phyloP scores from a whole-genome alignment of 768 basidiomycete species.

The Russula abietina region DNA sequence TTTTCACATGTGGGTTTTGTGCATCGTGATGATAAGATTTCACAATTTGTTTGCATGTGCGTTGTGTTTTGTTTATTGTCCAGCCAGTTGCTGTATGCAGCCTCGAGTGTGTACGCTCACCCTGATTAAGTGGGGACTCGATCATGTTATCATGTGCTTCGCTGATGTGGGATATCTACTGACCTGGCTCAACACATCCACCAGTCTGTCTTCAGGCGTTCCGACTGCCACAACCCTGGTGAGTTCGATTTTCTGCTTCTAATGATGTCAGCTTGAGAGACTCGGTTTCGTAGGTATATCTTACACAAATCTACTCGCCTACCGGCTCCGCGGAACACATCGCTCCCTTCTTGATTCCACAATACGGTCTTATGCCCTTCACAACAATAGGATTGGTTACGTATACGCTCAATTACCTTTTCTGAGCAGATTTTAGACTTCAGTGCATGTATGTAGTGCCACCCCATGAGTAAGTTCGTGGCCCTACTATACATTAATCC shows the following conservation, averaged over 20 bases:
- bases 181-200: constrained; percentile 42
- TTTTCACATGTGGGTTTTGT: constrained; percentile 45
- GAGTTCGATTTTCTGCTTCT: not conserved
- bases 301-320: constrained; percentile 62
- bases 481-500: too few species aligned
- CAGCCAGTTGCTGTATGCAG: constrained; percentile 31
- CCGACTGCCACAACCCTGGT: constrained; percentile 22
- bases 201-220: constrained; percentile 21
- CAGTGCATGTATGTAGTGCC: too few species aligned
- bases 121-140: too few species aligned
- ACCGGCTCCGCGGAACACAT: constrained; percentile 57
- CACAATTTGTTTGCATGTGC: constrained; percentile 67
- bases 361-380: constrained; percentile 22
- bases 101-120: too few species aligned
- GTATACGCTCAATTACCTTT: constrained; percentile 22
- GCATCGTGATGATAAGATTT: constrained; percentile 45
- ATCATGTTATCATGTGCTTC: too few species aligned
- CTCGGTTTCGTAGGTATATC: constrained; percentile 39
- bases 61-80: too few species aligned
- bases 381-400: constrained; percentile 20
- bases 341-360: constrained; percentile 58
- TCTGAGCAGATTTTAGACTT: constrained; percentile 13
- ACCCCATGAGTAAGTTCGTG: too few species aligned
- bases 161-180: constrained; percentile 23
- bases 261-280: not conserved